Percentiles rank a stretch among this genome's conserved stretches.
Conservation (phyloP, 108 stramenopile genomes). For the Cyclostephanos tholiformis region DNA sequence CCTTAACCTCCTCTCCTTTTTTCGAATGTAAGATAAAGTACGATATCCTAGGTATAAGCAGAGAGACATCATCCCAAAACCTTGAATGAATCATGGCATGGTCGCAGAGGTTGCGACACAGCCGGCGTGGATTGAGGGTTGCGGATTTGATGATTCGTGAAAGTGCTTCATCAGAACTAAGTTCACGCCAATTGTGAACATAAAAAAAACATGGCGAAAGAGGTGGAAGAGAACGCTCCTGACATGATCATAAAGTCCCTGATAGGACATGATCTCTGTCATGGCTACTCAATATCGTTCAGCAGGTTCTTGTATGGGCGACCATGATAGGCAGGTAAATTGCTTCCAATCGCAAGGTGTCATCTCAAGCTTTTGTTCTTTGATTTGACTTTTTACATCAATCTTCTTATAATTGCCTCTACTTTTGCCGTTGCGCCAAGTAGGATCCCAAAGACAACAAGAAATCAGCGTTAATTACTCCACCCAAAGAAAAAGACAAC, state of each 20-base stretch:
- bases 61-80: too few species aligned
- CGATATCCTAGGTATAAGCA: too few species aligned
- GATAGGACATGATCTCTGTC: constrained; percentile 7
- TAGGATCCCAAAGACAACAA: background rate
- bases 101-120: too few species aligned
- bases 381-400: background rate
- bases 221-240: background rate
- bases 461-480: constrained; percentile 27
- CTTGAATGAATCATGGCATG: too few species aligned
- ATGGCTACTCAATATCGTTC: background rate
- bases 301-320: background rate
- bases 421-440: background rate
- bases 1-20: too few species aligned
- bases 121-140: too few species aligned
- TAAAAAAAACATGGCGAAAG: background rate
- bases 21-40: too few species aligned
- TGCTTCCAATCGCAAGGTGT: background rate
- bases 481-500: constrained; percentile 7
- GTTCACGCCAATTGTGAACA: too few species aligned
- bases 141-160: too few species aligned
- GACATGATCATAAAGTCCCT: constrained; percentile 5
- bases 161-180: too few species aligned
- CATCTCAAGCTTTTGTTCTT: background rate
- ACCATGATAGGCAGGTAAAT: background rate
- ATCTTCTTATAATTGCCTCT: background rate